Evolutionary conservation across 1,284 basidiomycete genomes (phyloP), one percentile per base, ranked within the genome.

Genomic region (Cutaneotrichosporon mucoides): DNA sequence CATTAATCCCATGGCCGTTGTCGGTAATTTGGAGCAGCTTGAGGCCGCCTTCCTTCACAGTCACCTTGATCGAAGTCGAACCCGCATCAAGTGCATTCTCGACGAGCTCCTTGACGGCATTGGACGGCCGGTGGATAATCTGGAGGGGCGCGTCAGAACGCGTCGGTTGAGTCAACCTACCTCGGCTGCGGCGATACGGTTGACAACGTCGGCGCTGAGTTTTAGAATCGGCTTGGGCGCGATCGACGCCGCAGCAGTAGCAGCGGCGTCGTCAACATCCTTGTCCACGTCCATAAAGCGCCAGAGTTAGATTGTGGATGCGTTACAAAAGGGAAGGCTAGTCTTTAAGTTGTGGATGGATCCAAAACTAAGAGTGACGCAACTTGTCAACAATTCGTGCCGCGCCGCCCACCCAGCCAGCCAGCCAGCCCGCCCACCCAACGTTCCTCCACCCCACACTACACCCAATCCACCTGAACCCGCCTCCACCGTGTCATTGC

Each of bases 21-120:
- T 99, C 96, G 69, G 93, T 90, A 55, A 99, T 96, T 77, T 97
- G 93, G 34, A 99, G 83, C 49, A 94, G 81, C 76, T 96, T 99
- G 80, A 99, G 81, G 0, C 96, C 96, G 1, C 96, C 96, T 60
- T 99, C 95, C 76, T 96, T 97, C 66, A 95, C 84, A 0, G 87
- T 90, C 56, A 99, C 82, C 50, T 88, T 87, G 70, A 99, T 92
- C 0, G 86, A 86, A 0, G 89, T 95, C 35, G 93, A 82, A 2
- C 90, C 89, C 0, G 96, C 96, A 79, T 99, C 96, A 37, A 99
- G 83, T 16, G 88, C 85, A 71, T 99, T 99, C 79, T 99, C 96
- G 24, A 99, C 81, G 1, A 99, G 82, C 77, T 99, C 96, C 76
- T 99, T 99, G 62, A 99, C 83, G 1, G 96, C 96, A 65, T 95